Percentiles rank a stretch among this genome's conserved stretches.
These are phyloP conservation scores for Lagerstroemia fauriei DNA, from an alignment of 441 rosid genomes.

Conservation along the genomic window DNA sequence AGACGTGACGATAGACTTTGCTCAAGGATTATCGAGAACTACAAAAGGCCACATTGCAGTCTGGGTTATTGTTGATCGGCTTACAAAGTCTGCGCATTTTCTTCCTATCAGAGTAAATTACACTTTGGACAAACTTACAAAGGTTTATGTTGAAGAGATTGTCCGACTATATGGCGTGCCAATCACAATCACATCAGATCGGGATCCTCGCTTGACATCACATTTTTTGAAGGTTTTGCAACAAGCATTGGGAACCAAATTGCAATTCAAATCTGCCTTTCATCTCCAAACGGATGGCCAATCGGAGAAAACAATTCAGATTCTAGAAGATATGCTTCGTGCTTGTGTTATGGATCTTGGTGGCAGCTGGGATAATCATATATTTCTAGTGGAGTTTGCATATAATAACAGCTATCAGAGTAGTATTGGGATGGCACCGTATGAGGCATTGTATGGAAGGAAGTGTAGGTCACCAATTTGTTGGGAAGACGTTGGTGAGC, in stretches of 20 bases:
- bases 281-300: not conserved
- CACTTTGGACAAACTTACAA: not conserved
- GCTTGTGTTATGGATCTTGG: conserved; percentile 2
- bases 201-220: not conserved
- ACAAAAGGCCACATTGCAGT: not conserved
- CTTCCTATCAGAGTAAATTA: not conserved
- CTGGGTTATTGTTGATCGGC: conserved; percentile 2
- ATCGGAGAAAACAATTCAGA: not conserved
- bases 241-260: not conserved
- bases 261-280: conserved; percentile 3
- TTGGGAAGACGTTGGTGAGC: no score
- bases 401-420: not conserved
- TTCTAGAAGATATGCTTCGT: conserved; percentile 10
- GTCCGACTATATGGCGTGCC: conserved; percentile 11
- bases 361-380: not conserved
- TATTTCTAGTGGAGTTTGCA: not conserved
- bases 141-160: not conserved
- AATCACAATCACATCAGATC: not conserved
- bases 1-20: not conserved
- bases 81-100: conserved; percentile 4
- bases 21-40: not conserved
- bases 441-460: conserved; percentile 3
- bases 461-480: no score
- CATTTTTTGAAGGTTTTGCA: not conserved
- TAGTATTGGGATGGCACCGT: conserved; percentile 6